A percentile compares a stretch with the other conserved stretches of the same genome.
These are phyloP conservation scores for Stagonosporopsis rhizophila DNA, from an alignment of 2,329 filamentous ascomycete genomes.

Conservation along the genomic window DNA sequence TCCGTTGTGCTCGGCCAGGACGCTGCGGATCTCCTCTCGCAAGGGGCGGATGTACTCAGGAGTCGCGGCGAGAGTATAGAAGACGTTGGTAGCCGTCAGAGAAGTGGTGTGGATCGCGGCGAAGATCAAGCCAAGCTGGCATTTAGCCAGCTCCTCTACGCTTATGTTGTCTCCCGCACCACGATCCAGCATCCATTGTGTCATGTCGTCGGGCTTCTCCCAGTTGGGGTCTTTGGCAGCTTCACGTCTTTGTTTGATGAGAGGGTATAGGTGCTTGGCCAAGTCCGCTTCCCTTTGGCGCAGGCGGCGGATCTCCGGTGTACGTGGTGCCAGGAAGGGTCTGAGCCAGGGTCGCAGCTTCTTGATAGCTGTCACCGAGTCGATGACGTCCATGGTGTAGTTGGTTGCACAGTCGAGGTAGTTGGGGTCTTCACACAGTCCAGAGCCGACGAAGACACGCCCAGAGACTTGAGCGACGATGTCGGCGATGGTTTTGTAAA, in stretches of 20 bases:
- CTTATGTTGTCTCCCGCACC: conserved; percentile 17
- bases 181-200: conserved; percentile 48
- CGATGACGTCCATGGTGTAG: conserved; percentile 44
- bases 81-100: conserved; percentile 34
- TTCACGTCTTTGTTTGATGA: conserved; percentile 34
- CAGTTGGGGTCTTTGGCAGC: conserved; percentile 38
- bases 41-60: conserved; percentile 54
- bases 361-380: conserved; percentile 38
- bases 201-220: conserved; percentile 47
- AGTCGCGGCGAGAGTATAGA: conserved; percentile 41
- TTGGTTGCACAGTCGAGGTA: conserved; percentile 41
- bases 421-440: conserved; percentile 36
- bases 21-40: conserved; percentile 50
- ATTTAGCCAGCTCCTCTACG: conserved; percentile 4
- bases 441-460: conserved; percentile 43
- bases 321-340: conserved; percentile 34
- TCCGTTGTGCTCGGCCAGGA: conserved; percentile 46
- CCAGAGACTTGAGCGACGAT: conserved; percentile 47
- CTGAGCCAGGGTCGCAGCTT: conserved; percentile 33
- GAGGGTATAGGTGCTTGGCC: conserved; percentile 28
- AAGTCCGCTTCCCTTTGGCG: conserved; percentile 26
- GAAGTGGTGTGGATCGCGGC: conserved; percentile 45
- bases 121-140: conserved; percentile 38
- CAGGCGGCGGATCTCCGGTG: conserved; percentile 34
- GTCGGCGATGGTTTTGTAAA: conserved; percentile 37